Base-by-base conservation (phyloP, 2,329 filamentous ascomycete genomes). In the Monilinia laxa region DNA sequence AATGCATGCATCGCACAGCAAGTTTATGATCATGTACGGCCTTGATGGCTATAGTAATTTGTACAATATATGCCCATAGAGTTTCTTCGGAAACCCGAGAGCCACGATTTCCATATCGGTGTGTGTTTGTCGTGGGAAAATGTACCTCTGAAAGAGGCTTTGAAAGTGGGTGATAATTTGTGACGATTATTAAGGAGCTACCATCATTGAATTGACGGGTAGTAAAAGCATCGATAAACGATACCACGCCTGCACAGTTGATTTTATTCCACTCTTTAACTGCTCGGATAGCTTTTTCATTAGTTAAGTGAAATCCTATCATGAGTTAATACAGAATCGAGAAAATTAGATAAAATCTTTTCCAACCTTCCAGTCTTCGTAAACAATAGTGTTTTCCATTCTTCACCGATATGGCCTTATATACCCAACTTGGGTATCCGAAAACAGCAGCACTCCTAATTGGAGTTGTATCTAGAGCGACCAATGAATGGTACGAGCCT, bases 211-310 rank as follows among this genome's bases (percentile, higher is more conserved):
- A 99, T 35, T 90, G 91, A 69, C 93, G 84, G 16, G 92, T 96
- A 0, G 95, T 99, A 75, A 99, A 99, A 0, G 92, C 92, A 78
- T 97, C 93, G 74, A 96, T 89, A 11, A 96, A 86, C 0, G 89
- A 90, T 40, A 98, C 94, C 25, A 98, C 86, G 71, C 87, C 92
- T 66, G 88, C 90, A 74, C 90, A 94, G 75, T 86, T 85, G 59
- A 99, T 86, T 67, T 90, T 87, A 75, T 93, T 94, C 95, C 95
- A 99, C 14, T 91, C 88, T 73, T 93, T 92, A 65, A 95, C 90
- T 1, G 90, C 87, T 67, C 90, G 86, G 63, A 98, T 96, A 4
- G 93, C 91, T 72, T 92, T 90, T 74, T 96, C 93, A 74, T 93
- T 96, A 18, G 90, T 95, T 62, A 98, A 80, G 14, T 92, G 89